phyloP scores from a whole-genome alignment of 371 early-diverging fungal genomes.

The Zychaea mexicana region DNA sequence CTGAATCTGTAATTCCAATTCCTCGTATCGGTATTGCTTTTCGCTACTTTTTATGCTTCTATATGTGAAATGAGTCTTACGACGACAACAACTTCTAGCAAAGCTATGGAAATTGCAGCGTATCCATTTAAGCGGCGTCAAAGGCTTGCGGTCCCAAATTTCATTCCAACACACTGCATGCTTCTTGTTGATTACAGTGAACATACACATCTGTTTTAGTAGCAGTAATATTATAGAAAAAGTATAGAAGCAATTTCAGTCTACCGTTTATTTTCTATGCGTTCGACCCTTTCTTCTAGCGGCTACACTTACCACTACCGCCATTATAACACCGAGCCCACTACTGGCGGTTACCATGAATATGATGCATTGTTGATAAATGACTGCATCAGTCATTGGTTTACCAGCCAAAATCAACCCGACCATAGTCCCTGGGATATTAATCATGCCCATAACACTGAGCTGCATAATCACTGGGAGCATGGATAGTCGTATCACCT shows the following conservation, averaged over 20 bases:
- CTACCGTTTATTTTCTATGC: background rate
- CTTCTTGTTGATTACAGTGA: background rate
- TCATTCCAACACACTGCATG: background rate
- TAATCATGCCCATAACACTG: conserved; percentile 82
- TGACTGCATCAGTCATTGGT: conserved; percentile 75
- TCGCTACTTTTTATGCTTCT: too few species aligned
- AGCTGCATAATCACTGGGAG: conserved; percentile 83
- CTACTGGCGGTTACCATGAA: conserved; percentile 81
- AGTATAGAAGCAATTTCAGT: background rate
- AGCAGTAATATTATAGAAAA: background rate
- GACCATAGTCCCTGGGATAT: conserved; percentile 92
- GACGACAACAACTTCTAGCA: background rate
- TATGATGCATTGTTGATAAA: conserved; percentile 85
- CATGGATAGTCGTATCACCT: conserved; percentile 75
- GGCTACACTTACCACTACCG: conserved; percentile 53
- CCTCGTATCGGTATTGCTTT: too few species aligned
- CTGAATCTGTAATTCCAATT: too few species aligned
- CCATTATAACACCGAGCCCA: conserved; percentile 63
- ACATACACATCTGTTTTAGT: background rate
- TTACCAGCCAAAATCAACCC: conserved; percentile 89
- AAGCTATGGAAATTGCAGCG: background rate
- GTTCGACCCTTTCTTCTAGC: background rate
- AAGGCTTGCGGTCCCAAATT: background rate
- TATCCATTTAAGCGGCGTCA: background rate
- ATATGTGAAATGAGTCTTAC: background rate